Conservation (phyloP, 495 filamentous ascomycete genomes). For the Gamarada debralockiae region DNA sequence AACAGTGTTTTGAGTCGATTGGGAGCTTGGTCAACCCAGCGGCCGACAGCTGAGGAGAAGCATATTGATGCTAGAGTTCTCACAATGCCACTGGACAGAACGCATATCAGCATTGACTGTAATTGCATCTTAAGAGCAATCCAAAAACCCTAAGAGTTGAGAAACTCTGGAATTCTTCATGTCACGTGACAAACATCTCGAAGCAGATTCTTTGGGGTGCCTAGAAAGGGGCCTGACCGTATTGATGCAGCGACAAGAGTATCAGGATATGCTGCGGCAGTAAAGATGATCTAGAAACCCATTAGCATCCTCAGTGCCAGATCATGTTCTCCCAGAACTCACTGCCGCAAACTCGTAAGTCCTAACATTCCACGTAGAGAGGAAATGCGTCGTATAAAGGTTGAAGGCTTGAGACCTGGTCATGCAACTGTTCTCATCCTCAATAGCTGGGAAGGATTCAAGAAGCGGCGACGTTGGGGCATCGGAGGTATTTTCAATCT, state of each 20-base stretch:
- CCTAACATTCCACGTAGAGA: conserved; percentile 70
- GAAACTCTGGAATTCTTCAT: not conserved
- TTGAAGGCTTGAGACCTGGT: conserved; percentile 29
- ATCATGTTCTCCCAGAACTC: not conserved
- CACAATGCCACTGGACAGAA: conserved; percentile 28
- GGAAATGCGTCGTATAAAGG: conserved; percentile 57
- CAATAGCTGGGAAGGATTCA: not conserved
- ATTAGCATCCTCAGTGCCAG: conserved; percentile 22
- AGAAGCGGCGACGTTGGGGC: not conserved
- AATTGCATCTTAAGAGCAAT: not conserved
- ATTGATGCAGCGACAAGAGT: conserved; percentile 46
- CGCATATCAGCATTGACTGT: conserved; percentile 16
- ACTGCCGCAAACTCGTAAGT: conserved; percentile 64
- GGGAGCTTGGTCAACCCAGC: conserved; percentile 43
- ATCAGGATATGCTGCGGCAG: conserved; percentile 53
- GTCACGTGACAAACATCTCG: conserved; percentile 24
- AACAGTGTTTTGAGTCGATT: conserved; percentile 35
- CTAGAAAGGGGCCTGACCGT: conserved; percentile 24
- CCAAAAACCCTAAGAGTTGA: too few relatives aligned
- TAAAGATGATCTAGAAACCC: conserved; percentile 38
- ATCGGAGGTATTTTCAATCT: too few relatives aligned
- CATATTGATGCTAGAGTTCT: conserved; percentile 32
- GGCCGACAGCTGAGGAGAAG: conserved; percentile 39
- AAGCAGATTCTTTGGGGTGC: conserved; percentile 1
- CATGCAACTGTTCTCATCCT: conserved; percentile 11